Evolutionary conservation across 345 rosid genomes (phyloP), one percentile per base, ranked within the genome.

Genomic region (Ricinus communis): DNA sequence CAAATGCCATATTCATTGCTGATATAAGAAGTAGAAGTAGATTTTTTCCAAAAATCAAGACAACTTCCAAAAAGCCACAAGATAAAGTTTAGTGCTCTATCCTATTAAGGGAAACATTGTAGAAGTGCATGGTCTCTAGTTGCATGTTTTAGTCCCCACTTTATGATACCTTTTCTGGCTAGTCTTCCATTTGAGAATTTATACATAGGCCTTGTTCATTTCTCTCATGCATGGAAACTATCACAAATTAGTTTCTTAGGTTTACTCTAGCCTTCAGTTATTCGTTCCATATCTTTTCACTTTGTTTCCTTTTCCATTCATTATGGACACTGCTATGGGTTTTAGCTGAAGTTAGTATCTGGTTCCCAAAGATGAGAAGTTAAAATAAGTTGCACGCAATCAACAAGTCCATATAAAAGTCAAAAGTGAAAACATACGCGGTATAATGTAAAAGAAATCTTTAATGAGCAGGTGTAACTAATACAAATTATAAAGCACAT

Each of bases 161-260:
- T n/a, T n/a, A n/a, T n/a, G n/a, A n/a, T n/a, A n/a, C n/a, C n/a
- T n/a, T n/a, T n/a, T n/a, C n/a, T n/a, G n/a, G n/a, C n/a, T n/a
- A n/a, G n/a, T n/a, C n/a, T n/a, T n/a, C n/a, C n/a, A 19, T 36
- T 55, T 55, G 21, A 16, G n/a, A 25, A 62, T 61, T 43, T 41
- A 40, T 24, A 27, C 0, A 31, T 31, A 59, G 22, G 22, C 40
- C 19, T 59, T n/a, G n/a, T 12, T 59, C 22, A 31, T 59, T 10
- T 59, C 22, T 66, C 58, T 67, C 58, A 51, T 31, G 25, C 60
- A 50, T 22, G 61, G 56, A 47, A 11, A 59, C 27, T 27, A 64
- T 27, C 3, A 64, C 3, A 14, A 8, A 50, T 64, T 7, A 50
- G 52, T 16, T 64, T 47, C 31, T 16, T 46, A 14, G 40, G 30